Evolutionary conservation across 1,139 yeast genomes (phyloP), one percentile per base, ranked within the genome.

Genomic region (Pichia sp.): DNA sequence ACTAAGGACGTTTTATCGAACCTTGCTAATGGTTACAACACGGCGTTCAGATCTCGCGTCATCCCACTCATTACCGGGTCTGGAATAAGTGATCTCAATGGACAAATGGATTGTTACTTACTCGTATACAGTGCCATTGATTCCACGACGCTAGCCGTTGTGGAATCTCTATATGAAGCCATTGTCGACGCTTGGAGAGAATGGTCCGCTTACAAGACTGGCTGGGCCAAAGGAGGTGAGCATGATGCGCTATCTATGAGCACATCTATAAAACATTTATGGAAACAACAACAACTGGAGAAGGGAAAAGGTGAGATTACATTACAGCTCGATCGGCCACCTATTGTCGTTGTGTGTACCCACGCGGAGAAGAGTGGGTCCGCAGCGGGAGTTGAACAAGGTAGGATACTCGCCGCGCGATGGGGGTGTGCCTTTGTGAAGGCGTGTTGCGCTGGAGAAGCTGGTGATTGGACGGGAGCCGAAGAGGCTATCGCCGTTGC

Each of bases 181-280:
- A 64, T 82, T 26, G 66, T 68, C 18, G 87, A 80, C 42, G 88
- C 88, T 2, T 82, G 93, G 93, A 65, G 63, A 30, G 86, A 80
- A 50, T 82, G 69, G 50, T 58, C 69, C 37, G 61, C 65, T 6
- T 81, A 74, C 52, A 68, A 69, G 41, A 59, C 55, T 20, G 63
- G 65, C 26, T 75, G 85, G 79, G 69, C 72, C 35, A 60, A 62
- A 33, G 84, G 85, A 3, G 64, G 72, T 47, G 93, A 81, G 53
- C 69, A 72, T 27, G 91, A 81, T 51, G 64, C 74, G 1, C 77
- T 75, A 48, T 75, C 83, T 0, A 49, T 82, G 26, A 67, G 76
- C 41, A 62, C 69, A 29, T 73, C 79, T 2, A 52, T 81, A 22
- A 76, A 71, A 44, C 74, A 66, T 41, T 58, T 79, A 41, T 77